These are phyloP conservation scores for Triticum timopheevii DNA, from an alignment of 176 grass and related monocot species.

Conservation along the genomic window DNA sequence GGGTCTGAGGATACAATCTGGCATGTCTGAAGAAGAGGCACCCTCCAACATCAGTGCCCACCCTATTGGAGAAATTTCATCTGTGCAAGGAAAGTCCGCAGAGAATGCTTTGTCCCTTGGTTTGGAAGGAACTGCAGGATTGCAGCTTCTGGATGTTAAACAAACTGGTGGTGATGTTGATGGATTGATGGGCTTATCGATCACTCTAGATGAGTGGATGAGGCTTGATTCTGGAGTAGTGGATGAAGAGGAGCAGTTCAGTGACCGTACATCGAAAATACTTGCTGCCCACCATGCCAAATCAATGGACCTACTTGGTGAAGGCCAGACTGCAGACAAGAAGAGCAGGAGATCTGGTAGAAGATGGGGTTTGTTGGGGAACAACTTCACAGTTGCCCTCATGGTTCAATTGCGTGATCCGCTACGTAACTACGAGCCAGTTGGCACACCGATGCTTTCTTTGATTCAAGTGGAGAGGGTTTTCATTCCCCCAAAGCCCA, in stretches of 20 bases:
- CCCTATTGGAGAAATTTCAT: constrained; percentile 73
- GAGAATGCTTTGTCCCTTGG: constrained; percentile 62
- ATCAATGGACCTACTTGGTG: constrained; percentile 74
- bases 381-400: constrained; percentile 93
- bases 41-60: constrained; percentile 82
- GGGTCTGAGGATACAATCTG: constrained; percentile 97
- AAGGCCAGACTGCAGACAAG: constrained; percentile 44
- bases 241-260: constrained; percentile 75
- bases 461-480: constrained; percentile 97
- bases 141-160: constrained; percentile 90
- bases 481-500: constrained; percentile 91
- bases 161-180: constrained; percentile 67
- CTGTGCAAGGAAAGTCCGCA: constrained; percentile 68
- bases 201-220: constrained; percentile 97
- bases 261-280: constrained; percentile 81
- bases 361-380: constrained; percentile 91
- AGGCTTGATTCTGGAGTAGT: constrained; percentile 83
- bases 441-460: constrained; percentile 90
- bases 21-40: constrained; percentile 89
- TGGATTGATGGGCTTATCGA: constrained; percentile 92
- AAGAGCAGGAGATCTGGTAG: constrained; percentile 76
- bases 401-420: constrained; percentile 96
- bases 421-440: constrained; percentile 81
- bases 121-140: constrained; percentile 87
- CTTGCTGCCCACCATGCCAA: constrained; percentile 97